Base-by-base conservation (phyloP, 139 green algal genomes). In the Tetradesmus obliquus region DNA sequence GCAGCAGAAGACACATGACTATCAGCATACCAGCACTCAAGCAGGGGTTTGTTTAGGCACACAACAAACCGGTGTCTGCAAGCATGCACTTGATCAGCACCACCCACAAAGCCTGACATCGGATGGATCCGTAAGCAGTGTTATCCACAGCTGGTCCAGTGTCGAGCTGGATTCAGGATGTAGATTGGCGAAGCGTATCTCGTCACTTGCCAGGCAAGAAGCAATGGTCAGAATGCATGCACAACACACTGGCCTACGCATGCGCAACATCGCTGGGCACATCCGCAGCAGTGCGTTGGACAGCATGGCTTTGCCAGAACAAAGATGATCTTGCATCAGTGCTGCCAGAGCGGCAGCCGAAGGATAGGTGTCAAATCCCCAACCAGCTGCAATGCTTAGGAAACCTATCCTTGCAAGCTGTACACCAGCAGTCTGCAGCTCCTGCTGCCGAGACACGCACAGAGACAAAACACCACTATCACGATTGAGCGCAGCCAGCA, bases 51-150 rank as follows among this genome's bases (percentile, higher is more conserved):
- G 32, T 45, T 45, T 45, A 45, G 32, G 32, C 32, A 45, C 32
- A 45, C 32, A 45, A 45, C 32, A 45, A 45, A 45, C 32, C 0
- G 32, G 32, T 45, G 32, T 45, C 32, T 45, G 32, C 32, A 45
- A 45, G 32, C 32, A 45, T 45, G 32, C 32, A 45, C 32, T 45
- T 45, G 32, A 45, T 45, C 32, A 45, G 0, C 32, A 45, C 32
- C 32, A 45, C 32, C 32, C 32, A 45, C 32, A 45, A 45, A 45
- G 7, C 74, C n/a, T 54, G 80, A 45, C 51, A 85, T 85, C 80
- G 9, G 79, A 62, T 85, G 80, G 80, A 62, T 62, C 80, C 51
- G 80, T 85, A 85, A 85, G 76, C 24, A 62, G n/a, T 82, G 6
- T 51, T 62, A 24, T 85, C 51, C 51, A 62, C 80, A 85, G 12